Percentiles rank a stretch among this genome's conserved stretches.
Evolutionary conservation across 2,329 filamentous ascomycete species (phyloP).

Genomic region (Colletotrichum sojae): DNA sequence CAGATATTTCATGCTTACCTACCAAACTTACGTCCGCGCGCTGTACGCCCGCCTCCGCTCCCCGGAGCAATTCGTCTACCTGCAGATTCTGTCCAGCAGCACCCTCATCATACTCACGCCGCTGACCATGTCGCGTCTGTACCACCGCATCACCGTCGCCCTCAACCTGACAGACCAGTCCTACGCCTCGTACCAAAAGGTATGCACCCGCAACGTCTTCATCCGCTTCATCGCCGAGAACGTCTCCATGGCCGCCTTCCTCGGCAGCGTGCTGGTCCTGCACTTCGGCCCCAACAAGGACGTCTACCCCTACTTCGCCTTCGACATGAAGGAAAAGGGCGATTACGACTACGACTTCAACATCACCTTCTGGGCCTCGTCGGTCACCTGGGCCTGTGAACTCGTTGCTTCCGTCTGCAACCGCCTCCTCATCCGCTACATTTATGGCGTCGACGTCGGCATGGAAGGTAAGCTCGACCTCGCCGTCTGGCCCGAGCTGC

Average conservation of each 20-base stretch:
- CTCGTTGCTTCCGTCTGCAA: conserved; percentile 73
- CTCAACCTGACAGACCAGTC: conserved; percentile 71
- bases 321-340: conserved; percentile 62
- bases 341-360: conserved; percentile 71
- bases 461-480: conserved; percentile 76
- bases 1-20: conserved; percentile 77
- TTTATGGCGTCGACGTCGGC: conserved; percentile 74
- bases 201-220: conserved; percentile 76
- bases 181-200: conserved; percentile 76
- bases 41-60: conserved; percentile 78
- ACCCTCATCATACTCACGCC: conserved; percentile 75
- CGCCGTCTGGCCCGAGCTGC: conserved; percentile 75
- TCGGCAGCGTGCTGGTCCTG: conserved; percentile 75
- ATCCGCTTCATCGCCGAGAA: conserved; percentile 78
- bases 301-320: conserved; percentile 79
- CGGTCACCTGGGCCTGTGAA: conserved; percentile 78
- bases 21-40: conserved; percentile 79
- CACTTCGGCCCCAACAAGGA: conserved; percentile 78
- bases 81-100: conserved; percentile 75
- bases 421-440: conserved; percentile 68
- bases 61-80: conserved; percentile 74
- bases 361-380: conserved; percentile 74
- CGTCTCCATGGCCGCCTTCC: conserved; percentile 77
- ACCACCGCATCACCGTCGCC: conserved; percentile 68
- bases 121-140: conserved; percentile 72